Base-by-base conservation (phyloP, 768 basidiomycete genomes). In the Macrocybe gigantea region DNA sequence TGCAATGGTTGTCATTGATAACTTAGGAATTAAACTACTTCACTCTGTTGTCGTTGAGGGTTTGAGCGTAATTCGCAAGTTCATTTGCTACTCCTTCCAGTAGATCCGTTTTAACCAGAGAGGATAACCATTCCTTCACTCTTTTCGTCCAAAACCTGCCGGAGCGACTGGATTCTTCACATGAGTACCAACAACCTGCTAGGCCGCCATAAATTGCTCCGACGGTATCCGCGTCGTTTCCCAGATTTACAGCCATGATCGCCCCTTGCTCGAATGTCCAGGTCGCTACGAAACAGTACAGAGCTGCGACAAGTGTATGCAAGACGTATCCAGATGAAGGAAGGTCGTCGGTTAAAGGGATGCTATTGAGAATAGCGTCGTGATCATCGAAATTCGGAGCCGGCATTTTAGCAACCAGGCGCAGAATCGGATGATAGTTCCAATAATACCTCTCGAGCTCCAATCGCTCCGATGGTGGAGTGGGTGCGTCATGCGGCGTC, bases 121-220 rank as follows among this genome's bases (percentile, higher is more conserved):
- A 55, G 3, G 56, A 52, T 32, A 49, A 59, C 72, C 73, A 75
- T 49, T 56, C 57, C 12, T 49, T 41, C 14, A 74, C 70, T 47
- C 61, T 52, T 39, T 60, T 51, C 14, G 64, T 66, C 73, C 73
- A 75, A 47, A 73, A 73, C 6, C 41, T 46, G 13, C 53, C 49
- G 9, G 54, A 53, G 2, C 49, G 51, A 5, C 54, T 46, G 5
- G 35, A 57, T 8, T 60, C 60, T 6, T 60, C 60, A 11, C 51
- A 57, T 1, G 60, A 67, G 51, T 75, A 75, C 69, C 72, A 77
- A 41, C 60, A 63, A 5, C 63, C 74, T 0, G 74, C 73, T 10
- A 77, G 56, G 1, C 72, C 73, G n/a, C 62, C 74, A 41, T 73
- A 75, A 22, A 75, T 63, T 2, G 70, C 71, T 0, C 69, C 74